phyloP scores from a whole-genome alignment of 2,329 filamentous ascomycete species.

The Drechslerella coelobrocha region DNA sequence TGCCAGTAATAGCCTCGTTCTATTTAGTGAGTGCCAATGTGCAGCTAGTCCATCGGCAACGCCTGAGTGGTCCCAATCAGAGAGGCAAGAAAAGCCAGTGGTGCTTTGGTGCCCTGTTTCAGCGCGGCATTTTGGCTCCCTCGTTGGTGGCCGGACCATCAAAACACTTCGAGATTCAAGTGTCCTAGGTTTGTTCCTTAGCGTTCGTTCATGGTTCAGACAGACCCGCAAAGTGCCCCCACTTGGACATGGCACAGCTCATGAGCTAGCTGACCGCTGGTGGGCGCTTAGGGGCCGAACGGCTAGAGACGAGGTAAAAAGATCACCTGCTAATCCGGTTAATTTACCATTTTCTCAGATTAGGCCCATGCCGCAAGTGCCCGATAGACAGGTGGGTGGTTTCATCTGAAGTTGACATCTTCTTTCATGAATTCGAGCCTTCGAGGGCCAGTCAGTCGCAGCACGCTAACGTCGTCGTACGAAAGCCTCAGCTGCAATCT shows the following conservation, averaged over 20 bases:
- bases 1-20: slow-evolving; percentile 1
- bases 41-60: slow-evolving; percentile 1
- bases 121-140: background rate
- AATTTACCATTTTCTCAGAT: slow-evolving; percentile 30
- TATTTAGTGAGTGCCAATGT: background rate
- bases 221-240: slow-evolving; percentile 47
- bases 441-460: slow-evolving; percentile 24
- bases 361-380: slow-evolving; percentile 6
- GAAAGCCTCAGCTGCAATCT: slow-evolving; percentile 26
- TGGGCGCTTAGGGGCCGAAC: slow-evolving; percentile 47
- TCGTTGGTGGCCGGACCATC: background rate
- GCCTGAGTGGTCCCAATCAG: background rate
- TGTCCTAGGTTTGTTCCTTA: background rate
- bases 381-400: background rate
- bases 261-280: slow-evolving; percentile 3
- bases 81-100: background rate
- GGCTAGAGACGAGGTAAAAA: slow-evolving; percentile 47
- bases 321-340: slow-evolving; percentile 44
- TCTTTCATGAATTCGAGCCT: slow-evolving; percentile 1
- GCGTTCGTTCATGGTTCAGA: slow-evolving; percentile 14
- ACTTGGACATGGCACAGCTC: slow-evolving; percentile 11
- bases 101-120: background rate
- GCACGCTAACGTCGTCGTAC: slow-evolving; percentile 28
- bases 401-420: slow-evolving; percentile 32
- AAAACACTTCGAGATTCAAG: too few relatives aligned